Evolutionary conservation across 768 basidiomycete species (phyloP), one percentile per base, ranked within the genome.

Genomic region (Amanita rimosa): DNA sequence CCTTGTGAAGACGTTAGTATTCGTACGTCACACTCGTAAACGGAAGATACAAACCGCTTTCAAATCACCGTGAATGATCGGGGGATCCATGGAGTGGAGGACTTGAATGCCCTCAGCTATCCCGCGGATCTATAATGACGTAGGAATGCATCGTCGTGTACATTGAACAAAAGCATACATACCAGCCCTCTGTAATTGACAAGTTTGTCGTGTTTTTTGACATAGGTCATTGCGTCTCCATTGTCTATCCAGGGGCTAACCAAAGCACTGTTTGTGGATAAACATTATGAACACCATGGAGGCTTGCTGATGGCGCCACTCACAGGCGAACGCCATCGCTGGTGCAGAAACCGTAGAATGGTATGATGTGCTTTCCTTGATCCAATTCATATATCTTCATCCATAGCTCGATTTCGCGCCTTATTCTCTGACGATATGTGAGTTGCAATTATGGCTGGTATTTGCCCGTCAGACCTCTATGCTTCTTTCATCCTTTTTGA

Each of bases 121-220:
- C 3, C 48, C 48, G 55, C 5, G 52, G 58, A 36, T 70, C 76
- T 27, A 75, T 76, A 55, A 71, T 74, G 14, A 13, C 9, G 6
- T 16, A 6, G 11, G 31, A 16, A 33, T n/a, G 1, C 5, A 24
- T 19, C 10, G 31, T 31, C 16, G 44, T 46, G 17, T 37, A 10
- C 19, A 24, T 17, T 1, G 10, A 39, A 34, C 31, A 3, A 27
- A 26, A 19, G 41, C 2, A 35, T 38, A 21, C n/a, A 1, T 19
- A 49, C 48, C 33, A 49, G 38, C 21, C 34, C 26, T 34, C 27
- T 31, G 33, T 49, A 49, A 24, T 49, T 40, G 4, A 49, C 40
- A 34, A 49, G 40, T 17, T 17, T 40, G 34, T 49, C 40, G n/a
- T 49, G 14, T n/a, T 36, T 43, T 16, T 49, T 41, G 22, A 49